These are phyloP conservation scores for Beauveria asiatica DNA, from an alignment of 2,329 filamentous ascomycete species.

Conservation along the genomic window DNA sequence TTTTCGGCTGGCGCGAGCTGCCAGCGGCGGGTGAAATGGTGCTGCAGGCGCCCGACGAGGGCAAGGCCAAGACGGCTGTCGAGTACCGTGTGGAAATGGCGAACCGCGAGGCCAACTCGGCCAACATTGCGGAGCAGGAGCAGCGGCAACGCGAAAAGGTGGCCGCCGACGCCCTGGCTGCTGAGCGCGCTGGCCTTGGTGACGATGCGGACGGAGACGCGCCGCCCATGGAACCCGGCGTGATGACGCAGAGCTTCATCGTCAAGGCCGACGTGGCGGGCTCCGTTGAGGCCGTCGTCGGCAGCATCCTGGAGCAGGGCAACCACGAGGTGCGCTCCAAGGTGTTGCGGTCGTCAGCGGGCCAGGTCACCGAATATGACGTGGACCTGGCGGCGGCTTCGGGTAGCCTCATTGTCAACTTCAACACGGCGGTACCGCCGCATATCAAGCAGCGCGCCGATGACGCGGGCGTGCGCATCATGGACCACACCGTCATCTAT, in stretches of 20 bases:
- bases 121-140: conserved; percentile 69
- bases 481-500: conserved; percentile 85
- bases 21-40: conserved; percentile 82
- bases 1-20: conserved; percentile 83
- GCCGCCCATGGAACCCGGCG: conserved; percentile 28
- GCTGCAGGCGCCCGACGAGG: conserved; percentile 72
- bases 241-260: conserved; percentile 64
- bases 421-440: conserved; percentile 66
- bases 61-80: conserved; percentile 68
- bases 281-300: conserved; percentile 82
- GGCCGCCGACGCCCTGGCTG: conserved; percentile 19
- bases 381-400: conserved; percentile 78
- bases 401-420: conserved; percentile 70
- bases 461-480: conserved; percentile 61
- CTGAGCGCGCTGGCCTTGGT: conserved; percentile 27
- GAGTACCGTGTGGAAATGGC: conserved; percentile 65
- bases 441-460: conserved; percentile 64
- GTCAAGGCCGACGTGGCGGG: conserved; percentile 91
- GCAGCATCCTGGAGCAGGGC: conserved; percentile 68
- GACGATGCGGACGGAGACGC: conserved; percentile 29
- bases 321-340: conserved; percentile 75
- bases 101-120: conserved; percentile 65
- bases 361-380: conserved; percentile 75
- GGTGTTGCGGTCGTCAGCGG: conserved; percentile 70
- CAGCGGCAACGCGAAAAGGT: conserved; percentile 50